A percentile compares a stretch with the other conserved stretches of the same genome.
Conservation (phyloP, 2,329 filamentous ascomycete genomes). For the Thielaviopsis ethacetica region DNA sequence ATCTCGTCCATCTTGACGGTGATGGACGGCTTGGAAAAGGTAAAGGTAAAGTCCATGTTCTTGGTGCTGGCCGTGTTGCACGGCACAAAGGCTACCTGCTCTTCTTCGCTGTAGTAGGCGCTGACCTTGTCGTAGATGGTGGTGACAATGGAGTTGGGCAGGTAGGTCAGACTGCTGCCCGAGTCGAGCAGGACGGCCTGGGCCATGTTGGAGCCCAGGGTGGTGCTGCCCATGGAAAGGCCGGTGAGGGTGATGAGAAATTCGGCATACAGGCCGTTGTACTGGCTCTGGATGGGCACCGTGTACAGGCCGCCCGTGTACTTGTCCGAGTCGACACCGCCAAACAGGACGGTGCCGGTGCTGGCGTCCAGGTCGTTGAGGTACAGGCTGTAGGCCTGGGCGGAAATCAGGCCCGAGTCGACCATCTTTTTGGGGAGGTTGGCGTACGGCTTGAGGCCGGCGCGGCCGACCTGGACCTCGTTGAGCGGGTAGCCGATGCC, state of each 20-base stretch:
- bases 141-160: conserved; percentile 38
- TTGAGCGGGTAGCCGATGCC: conserved; percentile 72
- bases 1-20: conserved; percentile 42
- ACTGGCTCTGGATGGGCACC: conserved; percentile 44
- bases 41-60: conserved; percentile 24
- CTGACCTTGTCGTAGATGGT: conserved; percentile 41
- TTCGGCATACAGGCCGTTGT: conserved; percentile 34
- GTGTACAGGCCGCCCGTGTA: conserved; percentile 47
- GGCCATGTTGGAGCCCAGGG: conserved; percentile 31
- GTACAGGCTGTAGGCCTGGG: conserved; percentile 59
- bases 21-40: conserved; percentile 36
- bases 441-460: conserved; percentile 37
- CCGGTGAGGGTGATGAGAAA: conserved; percentile 55
- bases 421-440: conserved; percentile 55
- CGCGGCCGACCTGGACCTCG: conserved; percentile 54
- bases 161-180: conserved; percentile 50
- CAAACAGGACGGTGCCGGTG: conserved; percentile 55
- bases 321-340: conserved; percentile 53
- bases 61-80: conserved; percentile 34
- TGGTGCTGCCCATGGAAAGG: conserved; percentile 28
- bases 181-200: conserved; percentile 55
- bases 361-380: conserved; percentile 53
- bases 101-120: conserved; percentile 37
- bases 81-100: conserved; percentile 44
- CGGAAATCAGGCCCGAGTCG: conserved; percentile 40